phyloP scores from a whole-genome alignment of 768 basidiomycete genomes.

The Mycena vulgaris region DNA sequence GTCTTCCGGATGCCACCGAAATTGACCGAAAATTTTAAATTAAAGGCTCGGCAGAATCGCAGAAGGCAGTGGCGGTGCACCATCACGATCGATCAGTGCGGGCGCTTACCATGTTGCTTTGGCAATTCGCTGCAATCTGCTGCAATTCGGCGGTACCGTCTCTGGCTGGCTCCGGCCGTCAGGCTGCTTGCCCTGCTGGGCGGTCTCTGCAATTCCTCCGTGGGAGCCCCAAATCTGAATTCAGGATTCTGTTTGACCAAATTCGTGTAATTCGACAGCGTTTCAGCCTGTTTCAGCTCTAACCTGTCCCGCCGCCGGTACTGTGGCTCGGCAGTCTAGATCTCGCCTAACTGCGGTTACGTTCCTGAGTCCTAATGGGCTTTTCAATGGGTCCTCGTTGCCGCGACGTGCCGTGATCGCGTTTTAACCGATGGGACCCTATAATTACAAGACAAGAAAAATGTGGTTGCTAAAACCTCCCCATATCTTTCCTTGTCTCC shows the following conservation, averaged over 20 bases:
- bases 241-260: no score
- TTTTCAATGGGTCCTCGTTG: no score
- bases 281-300: not conserved
- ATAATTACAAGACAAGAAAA: no score
- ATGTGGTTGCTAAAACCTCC: no score
- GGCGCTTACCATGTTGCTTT: not conserved
- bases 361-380: no score
- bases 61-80: slow-evolving; percentile 5
- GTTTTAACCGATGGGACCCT: no score
- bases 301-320: not conserved
- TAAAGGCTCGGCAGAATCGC: not conserved
- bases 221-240: no score
- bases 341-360: not conserved
- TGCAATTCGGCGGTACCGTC: no score
- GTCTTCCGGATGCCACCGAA: no score
- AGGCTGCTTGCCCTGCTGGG: not conserved
- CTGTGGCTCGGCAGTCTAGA: not conserved
- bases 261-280: not conserved
- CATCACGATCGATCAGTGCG: slow-evolving; percentile 9
- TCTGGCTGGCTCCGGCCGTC: not conserved
- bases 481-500: not conserved
- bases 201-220: not conserved
- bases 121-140: not conserved
- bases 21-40: no score
- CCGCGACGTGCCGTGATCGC: no score